phyloP scores from a whole-genome alignment of 129 eudicot genomes.

The Ambrosia trifida region DNA sequence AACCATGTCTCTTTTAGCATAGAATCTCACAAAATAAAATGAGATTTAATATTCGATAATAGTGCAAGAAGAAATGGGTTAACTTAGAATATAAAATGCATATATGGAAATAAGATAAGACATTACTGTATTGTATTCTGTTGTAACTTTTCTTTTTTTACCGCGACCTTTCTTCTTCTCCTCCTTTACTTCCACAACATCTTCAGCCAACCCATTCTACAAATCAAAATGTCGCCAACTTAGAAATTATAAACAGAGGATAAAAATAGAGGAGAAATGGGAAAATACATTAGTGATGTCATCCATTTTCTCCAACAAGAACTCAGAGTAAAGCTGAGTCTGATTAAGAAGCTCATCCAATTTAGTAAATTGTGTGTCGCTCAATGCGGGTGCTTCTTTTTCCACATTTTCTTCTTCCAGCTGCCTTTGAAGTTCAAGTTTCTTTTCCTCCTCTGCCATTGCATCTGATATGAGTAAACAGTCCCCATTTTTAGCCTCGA shows the following conservation, averaged over 20 bases:
- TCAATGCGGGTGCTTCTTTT: conserved; percentile 57
- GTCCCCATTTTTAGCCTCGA: conserved; percentile 66
- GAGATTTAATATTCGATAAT: not conserved
- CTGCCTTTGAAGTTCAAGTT: conserved; percentile 53
- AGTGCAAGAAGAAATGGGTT: not conserved
- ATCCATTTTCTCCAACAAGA: conserved; percentile 93
- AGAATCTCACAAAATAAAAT: not conserved
- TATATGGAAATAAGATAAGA: not conserved
- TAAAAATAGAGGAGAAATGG: not conserved
- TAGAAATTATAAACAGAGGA: not conserved
- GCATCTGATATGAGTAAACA: conserved; percentile 44
- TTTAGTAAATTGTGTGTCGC: conserved; percentile 73
- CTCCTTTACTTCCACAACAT: conserved; percentile 41
- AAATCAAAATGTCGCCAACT: conserved; percentile 16
- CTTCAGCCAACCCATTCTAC: conserved; percentile 70
- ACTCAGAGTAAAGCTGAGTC: conserved; percentile 90
- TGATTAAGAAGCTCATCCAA: conserved; percentile 92
- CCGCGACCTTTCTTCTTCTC: conserved; percentile 76
- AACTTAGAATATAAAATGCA: conserved; percentile 1
- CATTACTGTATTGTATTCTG: conserved; percentile 61
- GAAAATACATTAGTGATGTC: conserved; percentile 62
- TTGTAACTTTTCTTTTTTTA: conserved; percentile 58
- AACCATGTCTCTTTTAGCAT: not conserved
- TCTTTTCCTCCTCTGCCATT: conserved; percentile 71
- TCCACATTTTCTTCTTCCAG: conserved; percentile 50